Percentiles rank a stretch among this genome's conserved stretches.
Evolutionary conservation across 495 filamentous ascomycete species (phyloP).

Genomic region (Ramalina peruviana): DNA sequence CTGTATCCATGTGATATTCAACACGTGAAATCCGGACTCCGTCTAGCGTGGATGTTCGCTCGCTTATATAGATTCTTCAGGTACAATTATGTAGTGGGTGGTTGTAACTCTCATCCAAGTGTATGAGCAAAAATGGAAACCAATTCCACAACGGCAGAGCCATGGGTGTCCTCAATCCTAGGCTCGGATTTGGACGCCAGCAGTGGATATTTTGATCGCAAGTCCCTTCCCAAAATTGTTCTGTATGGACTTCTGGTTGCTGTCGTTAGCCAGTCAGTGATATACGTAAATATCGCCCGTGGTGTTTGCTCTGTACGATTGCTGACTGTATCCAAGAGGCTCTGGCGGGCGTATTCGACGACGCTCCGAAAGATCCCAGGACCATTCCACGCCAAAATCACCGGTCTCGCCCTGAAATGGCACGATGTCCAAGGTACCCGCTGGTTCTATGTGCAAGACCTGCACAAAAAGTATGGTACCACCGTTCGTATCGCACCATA

Average conservation of each 20-base stretch:
- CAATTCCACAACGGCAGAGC: not conserved
- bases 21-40: too few species aligned
- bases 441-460: slow-evolving; percentile 5
- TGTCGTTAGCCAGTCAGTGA: not conserved
- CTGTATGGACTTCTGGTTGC: not conserved
- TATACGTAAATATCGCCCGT: not conserved
- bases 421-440: slow-evolving; percentile 2
- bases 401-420: not conserved
- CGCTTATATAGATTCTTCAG: too few species aligned
- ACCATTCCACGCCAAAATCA: slow-evolving; percentile 6
- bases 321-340: not conserved
- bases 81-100: too few species aligned
- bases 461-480: slow-evolving; percentile 7
- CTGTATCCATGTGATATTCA: not conserved
- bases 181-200: not conserved
- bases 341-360: slow-evolving; percentile 4
- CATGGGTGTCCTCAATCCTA: not conserved
- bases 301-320: not conserved
- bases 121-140: not conserved
- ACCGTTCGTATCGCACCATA: slow-evolving; percentile 5
- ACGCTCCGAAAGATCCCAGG: slow-evolving; percentile 4
- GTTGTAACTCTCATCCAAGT: not conserved
- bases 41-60: too few species aligned
- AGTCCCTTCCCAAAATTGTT: not conserved
- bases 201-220: not conserved